Conservation (phyloP, 345 rosid species). For the Xanthoceras sorbifolium region DNA sequence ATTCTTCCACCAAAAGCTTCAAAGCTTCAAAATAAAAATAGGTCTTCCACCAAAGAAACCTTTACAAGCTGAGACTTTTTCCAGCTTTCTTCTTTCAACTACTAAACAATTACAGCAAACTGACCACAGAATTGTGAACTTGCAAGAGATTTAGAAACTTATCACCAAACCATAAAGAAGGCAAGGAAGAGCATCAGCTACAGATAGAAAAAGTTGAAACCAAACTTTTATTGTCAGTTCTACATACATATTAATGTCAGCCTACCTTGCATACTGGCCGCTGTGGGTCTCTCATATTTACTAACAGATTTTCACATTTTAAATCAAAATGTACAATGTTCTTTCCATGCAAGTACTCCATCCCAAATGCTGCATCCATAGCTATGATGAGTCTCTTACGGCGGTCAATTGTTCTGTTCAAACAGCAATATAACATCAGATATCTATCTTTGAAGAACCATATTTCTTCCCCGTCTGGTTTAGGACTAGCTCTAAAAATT, state of each 20-base stretch:
- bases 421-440: conserved; percentile 28
- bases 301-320: conserved; percentile 94
- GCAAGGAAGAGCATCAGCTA: neutral
- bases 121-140: conserved; percentile 13
- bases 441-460: conserved; percentile 6
- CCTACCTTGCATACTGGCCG: conserved; percentile 94
- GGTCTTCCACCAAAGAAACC: neutral
- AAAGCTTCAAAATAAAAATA: too few relatives aligned
- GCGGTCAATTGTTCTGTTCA: conserved; percentile 89
- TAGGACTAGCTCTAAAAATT: conserved; percentile 2
- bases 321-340: conserved; percentile 97
- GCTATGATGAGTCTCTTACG: conserved; percentile 98
- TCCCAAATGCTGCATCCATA: conserved; percentile 98
- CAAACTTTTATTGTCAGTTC: conserved; percentile 16
- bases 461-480: conserved; percentile 19
- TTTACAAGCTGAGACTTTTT: conserved; percentile 13
- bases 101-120: conserved; percentile 3
- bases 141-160: neutral
- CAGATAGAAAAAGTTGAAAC: neutral
- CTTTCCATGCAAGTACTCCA: conserved; percentile 98
- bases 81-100: neutral
- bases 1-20: too few relatives aligned
- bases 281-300: conserved; percentile 99
- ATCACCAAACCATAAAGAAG: conserved; percentile 9
- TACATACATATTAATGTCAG: conserved; percentile 7